phyloP scores from a whole-genome alignment of 495 filamentous ascomycete genomes.

The Polyplosphaeria fusca region DNA sequence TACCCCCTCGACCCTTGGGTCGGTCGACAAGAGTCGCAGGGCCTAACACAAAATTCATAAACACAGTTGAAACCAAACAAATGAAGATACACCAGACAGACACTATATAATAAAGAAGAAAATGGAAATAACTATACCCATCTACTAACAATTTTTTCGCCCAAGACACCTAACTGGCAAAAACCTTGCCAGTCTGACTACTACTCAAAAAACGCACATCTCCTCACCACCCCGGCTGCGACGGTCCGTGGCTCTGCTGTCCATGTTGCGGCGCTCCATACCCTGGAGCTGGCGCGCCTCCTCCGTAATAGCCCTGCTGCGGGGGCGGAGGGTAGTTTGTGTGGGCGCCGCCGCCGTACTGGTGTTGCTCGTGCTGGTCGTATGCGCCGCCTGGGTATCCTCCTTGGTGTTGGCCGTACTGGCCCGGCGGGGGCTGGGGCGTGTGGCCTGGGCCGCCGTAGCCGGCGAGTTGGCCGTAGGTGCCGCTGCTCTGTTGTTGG shows the following conservation, averaged over 20 bases:
- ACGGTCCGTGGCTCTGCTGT: not conserved
- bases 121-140: too few relatives aligned
- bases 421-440: not conserved
- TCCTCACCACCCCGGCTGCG: not conserved
- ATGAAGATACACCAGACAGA: too few relatives aligned
- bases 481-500: conserved; percentile 18
- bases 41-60: too few relatives aligned
- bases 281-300: not conserved
- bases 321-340: not conserved
- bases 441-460: conserved; percentile 14
- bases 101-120: too few relatives aligned
- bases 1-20: too few relatives aligned
- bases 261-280: not conserved
- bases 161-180: too few relatives aligned
- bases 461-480: conserved; percentile 21
- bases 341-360: not conserved
- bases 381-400: not conserved
- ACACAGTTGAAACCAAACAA: too few relatives aligned
- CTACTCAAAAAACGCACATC: too few relatives aligned
- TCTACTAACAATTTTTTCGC: too few relatives aligned
- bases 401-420: not conserved
- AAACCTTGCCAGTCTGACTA: too few relatives aligned
- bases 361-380: not conserved
- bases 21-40: too few relatives aligned
- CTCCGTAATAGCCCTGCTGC: not conserved